Evolutionary conservation across 495 filamentous ascomycete species (phyloP), one percentile per base, ranked within the genome.

Genomic region (Physcia stellaris): DNA sequence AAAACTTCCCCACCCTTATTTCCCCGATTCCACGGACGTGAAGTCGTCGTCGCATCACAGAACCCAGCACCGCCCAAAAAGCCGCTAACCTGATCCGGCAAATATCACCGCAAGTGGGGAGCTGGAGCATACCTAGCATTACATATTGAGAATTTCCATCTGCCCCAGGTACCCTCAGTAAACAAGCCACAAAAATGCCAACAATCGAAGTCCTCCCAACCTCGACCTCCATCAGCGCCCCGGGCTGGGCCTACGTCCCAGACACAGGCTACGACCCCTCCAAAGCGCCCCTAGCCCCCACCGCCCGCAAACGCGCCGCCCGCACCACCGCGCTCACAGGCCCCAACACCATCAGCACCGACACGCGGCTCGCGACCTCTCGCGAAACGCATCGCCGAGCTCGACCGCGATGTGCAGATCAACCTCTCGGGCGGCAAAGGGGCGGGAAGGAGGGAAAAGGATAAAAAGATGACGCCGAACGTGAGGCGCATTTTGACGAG

Each of bases 401-500:
- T 95, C n/a, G 80, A 92, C 45, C 69, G 70, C 23, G 86, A 95
- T 52, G 76, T 74, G 2, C 57, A 65, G 9, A 85, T 94, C 30
- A 60, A 75, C 0, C 60, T 88, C 13, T 73, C 83, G 0, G 57
- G 60, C 15, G 64, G n/a, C n/a, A n/a, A n/a, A n/a, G n/a, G n/a
- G n/a, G n/a, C n/a, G n/a, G n/a, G n/a, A n/a, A n/a, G n/a, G n/a
- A 63, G 45, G 11, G 23, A 13, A 19, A 37, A 37, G 19, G 34
- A 61, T 42, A 51, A 52, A 39, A 85, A 86, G 56, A 67, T 71
- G 39, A 86, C 86, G 13, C 66, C 80, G 2, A 82, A 79, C 52
- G 83, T 90, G n/a, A 81, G 84, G 47, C 81, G 82, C 52, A 90
- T 95, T 47, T 64, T 94, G n/a, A 74, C 77, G 48, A 86, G 79